phyloP scores from a whole-genome alignment of 2,329 filamentous ascomycete species.

The Epichloe brachyelytri region DNA sequence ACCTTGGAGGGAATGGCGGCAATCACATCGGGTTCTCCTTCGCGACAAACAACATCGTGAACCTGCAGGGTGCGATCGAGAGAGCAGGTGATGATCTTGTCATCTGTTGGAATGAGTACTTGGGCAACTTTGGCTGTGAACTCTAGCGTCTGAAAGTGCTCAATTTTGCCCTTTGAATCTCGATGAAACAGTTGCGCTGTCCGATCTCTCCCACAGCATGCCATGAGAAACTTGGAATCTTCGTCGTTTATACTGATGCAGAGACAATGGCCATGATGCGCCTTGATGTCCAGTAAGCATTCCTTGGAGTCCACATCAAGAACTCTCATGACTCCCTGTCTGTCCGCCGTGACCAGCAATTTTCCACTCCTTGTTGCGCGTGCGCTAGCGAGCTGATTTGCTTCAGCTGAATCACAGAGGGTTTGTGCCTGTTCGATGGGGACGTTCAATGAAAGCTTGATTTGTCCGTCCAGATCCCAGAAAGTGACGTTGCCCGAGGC shows the following conservation, averaged over 20 bases:
- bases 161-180: slow-evolving; percentile 43
- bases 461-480: slow-evolving; percentile 64
- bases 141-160: slow-evolving; percentile 83
- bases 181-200: slow-evolving; percentile 81
- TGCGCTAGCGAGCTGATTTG: slow-evolving; percentile 48
- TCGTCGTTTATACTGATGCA: slow-evolving; percentile 62
- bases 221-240: slow-evolving; percentile 52
- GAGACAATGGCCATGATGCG: slow-evolving; percentile 75
- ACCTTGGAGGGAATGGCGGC: slow-evolving; percentile 68
- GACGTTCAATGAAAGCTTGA: slow-evolving; percentile 51
- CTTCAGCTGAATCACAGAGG: slow-evolving; percentile 35
- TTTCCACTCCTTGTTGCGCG: slow-evolving; percentile 47
- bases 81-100: slow-evolving; percentile 73
- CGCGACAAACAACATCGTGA: slow-evolving; percentile 61
- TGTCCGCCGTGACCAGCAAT: slow-evolving; percentile 72
- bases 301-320: slow-evolving; percentile 49
- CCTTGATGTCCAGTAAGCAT: slow-evolving; percentile 61
- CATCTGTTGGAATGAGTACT: slow-evolving; percentile 58
- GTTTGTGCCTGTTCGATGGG: slow-evolving; percentile 50
- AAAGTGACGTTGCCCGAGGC: slow-evolving; percentile 66
- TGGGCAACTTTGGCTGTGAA: slow-evolving; percentile 77
- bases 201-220: slow-evolving; percentile 75
- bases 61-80: slow-evolving; percentile 79
- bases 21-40: slow-evolving; percentile 48
- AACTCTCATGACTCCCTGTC: slow-evolving; percentile 66